Conservation (phyloP, 2,329 filamentous ascomycete species). For the Paradendryphiella salina region DNA sequence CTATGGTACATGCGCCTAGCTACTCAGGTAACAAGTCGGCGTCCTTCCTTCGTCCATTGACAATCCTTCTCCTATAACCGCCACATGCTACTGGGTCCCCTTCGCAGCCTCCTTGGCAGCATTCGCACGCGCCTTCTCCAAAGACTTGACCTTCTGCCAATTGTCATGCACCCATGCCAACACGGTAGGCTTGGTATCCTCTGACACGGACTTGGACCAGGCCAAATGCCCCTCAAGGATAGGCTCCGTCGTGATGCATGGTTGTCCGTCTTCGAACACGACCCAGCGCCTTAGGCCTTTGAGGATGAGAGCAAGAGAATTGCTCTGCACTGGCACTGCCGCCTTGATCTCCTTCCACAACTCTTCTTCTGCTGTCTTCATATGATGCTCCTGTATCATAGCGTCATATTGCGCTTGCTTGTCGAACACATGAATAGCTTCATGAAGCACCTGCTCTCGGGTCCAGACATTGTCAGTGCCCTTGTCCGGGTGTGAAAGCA, state of each 20-base stretch:
- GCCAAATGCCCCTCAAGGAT: slow-evolving; percentile 17
- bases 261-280: slow-evolving; percentile 27
- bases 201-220: slow-evolving; percentile 29
- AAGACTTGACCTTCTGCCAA: slow-evolving; percentile 35
- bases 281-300: slow-evolving; percentile 45
- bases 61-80: neutral
- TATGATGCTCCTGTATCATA: slow-evolving; percentile 47
- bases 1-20: neutral
- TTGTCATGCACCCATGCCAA: slow-evolving; percentile 39
- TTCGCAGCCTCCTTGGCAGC: slow-evolving; percentile 18
- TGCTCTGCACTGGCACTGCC: slow-evolving; percentile 30
- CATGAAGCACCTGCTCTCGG: slow-evolving; percentile 54
- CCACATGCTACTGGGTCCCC: neutral
- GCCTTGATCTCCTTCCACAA: slow-evolving; percentile 55
- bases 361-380: slow-evolving; percentile 41
- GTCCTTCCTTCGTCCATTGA: neutral
- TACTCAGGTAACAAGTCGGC: neutral
- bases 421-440: slow-evolving; percentile 59
- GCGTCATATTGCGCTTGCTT: slow-evolving; percentile 52
- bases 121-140: slow-evolving; percentile 34
- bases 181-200: slow-evolving; percentile 15
- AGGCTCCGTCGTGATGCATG: slow-evolving; percentile 22
- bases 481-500: slow-evolving; percentile 57
- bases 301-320: slow-evolving; percentile 28
- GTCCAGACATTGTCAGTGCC: slow-evolving; percentile 21